Conservation (phyloP, 169 alveolate species). For the Perkinsus olseni region DNA sequence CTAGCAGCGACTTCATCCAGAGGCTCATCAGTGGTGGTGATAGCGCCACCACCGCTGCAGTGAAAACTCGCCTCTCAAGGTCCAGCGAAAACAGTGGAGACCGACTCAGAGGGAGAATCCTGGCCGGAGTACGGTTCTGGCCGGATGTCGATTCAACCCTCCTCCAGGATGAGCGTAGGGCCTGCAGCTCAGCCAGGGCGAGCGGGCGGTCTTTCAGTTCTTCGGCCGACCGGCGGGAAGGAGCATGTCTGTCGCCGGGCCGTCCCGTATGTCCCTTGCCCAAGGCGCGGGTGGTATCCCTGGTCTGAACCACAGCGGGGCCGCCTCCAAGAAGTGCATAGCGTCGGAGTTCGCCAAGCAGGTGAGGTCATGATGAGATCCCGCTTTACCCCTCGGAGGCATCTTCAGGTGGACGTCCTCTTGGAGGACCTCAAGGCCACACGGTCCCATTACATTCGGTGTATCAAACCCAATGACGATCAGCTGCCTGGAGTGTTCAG, state of each 20-base stretch:
- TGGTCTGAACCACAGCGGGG: neutral
- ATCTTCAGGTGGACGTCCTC: neutral
- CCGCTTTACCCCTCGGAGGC: neutral
- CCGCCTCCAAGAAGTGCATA: neutral
- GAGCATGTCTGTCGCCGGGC: neutral
- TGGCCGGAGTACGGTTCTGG: neutral
- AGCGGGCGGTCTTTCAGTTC: neutral
- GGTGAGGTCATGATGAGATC: neutral
- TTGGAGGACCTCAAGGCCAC: neutral
- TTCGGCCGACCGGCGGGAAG: neutral
- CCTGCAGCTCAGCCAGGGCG: neutral
- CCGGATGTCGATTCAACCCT: neutral
- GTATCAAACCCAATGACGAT: conserved; percentile 44
- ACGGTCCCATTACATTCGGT: conserved; percentile 42
- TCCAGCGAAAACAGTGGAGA: neutral
- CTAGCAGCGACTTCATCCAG: neutral
- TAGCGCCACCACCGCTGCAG: neutral
- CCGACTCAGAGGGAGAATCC: neutral
- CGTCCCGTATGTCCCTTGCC: neutral
- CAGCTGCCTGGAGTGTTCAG: conserved; percentile 26
- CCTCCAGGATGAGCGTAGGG: neutral
- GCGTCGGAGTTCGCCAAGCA: neutral
- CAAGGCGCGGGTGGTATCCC: neutral
- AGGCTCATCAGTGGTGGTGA: neutral
- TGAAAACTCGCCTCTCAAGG: neutral